Evolutionary conservation across 257 asterid genomes (phyloP).

Genomic region (Solanum chiquidenum): DNA sequence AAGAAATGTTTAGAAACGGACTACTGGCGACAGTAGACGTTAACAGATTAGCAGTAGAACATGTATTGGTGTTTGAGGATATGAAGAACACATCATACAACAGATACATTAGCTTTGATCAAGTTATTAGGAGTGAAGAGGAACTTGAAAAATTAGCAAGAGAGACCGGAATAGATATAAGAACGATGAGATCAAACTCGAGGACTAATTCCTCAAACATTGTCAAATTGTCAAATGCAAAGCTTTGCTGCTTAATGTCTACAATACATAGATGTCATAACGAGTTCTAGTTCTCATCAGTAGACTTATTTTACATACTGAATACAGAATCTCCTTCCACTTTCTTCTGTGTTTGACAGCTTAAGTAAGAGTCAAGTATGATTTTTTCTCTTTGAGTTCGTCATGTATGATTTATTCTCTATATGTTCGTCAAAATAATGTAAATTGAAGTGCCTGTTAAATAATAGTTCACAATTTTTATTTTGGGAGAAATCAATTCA

Average conservation of each 20-base stretch:
- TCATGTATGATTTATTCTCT: not conserved
- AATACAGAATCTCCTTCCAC: not conserved
- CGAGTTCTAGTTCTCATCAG: not conserved
- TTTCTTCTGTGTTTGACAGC: no score
- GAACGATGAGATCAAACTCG: constrained; percentile 16
- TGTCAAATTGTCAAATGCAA: constrained; percentile 39
- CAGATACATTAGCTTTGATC: constrained; percentile 74
- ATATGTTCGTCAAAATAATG: not conserved
- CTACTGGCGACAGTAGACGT: constrained; percentile 53
- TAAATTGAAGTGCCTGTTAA: not conserved
- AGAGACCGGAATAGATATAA: constrained; percentile 33
- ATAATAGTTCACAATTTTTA: no score
- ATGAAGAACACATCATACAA: constrained; percentile 45
- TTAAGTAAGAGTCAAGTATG: no score
- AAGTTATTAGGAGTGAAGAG: constrained; percentile 29
- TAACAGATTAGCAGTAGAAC: constrained; percentile 57
- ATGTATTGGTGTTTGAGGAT: constrained; percentile 53
- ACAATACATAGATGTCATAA: constrained; percentile 32
- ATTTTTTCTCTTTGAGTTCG: no score
- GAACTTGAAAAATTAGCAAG: constrained; percentile 38
- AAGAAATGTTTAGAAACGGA: constrained; percentile 59
- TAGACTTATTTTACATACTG: not conserved
- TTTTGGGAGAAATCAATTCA: no score
- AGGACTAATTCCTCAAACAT: constrained; percentile 15
- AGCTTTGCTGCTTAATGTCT: constrained; percentile 39